Base-by-base conservation (phyloP, 1,139 yeast genomes). In the Kodamaea alishanica region DNA sequence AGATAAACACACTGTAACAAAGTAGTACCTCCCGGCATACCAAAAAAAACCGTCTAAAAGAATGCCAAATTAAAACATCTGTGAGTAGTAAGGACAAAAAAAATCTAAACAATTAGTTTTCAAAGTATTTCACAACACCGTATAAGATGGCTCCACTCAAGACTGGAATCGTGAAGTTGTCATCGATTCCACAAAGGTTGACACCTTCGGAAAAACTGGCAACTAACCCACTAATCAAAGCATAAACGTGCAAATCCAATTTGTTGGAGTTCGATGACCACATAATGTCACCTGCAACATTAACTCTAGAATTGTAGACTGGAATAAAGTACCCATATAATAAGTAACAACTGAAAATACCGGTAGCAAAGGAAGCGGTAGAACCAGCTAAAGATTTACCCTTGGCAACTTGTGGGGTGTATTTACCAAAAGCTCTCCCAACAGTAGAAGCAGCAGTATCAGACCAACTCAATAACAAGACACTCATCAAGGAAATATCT, bases 371-470 rank as follows among this genome's bases (percentile, higher is more conserved):
- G 9, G 97, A 95, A 10, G 96, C 97, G 24, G 81, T 39, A 2
- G 90, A 81, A 0, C 98, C 98, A 2, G 97, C 96, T 35, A 92
- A 66, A 1, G 95, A 84, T 60, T 92, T 92, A 43, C 80, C 79
- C 41, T 74, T 67, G 7, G 84, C 73, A 28, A 90, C 61, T 55
- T 81, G 80, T 31, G 96, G 96, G 6, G 97, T 88, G 50, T 84
- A 73, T 51, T 84, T 74, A 6, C 97, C 97, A 59, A 67, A 88
- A 38, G 75, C 75, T 49, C 97, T 75, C 20, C 97, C 98, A 54
- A 90, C 63, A 1, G 97, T 87, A 3, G 97, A 87, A 2, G 98
- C 98, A 5, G 97, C 94, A 7, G 97, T 89, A 58, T 92, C 98
- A 8, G 96, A 90, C 97, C 97, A 92, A 56, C 96, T 85, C 47